These are phyloP conservation scores for Luvunga scandens DNA, from an alignment of 345 rosid species.

Conservation along the genomic window DNA sequence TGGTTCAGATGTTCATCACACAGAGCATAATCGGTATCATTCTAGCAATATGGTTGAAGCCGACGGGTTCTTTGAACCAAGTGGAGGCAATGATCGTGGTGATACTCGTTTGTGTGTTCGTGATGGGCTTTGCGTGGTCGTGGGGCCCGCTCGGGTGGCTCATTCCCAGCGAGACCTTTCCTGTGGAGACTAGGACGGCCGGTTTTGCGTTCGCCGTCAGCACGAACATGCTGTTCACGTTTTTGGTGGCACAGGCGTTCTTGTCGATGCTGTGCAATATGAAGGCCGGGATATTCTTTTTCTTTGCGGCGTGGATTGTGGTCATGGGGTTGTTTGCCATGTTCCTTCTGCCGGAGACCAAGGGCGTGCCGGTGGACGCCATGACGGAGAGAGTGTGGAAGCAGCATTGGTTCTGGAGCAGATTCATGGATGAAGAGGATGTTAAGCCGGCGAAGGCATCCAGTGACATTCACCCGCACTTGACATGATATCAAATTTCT, in stretches of 20 bases:
- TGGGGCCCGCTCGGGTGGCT: slow-evolving; percentile 69
- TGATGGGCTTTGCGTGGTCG: slow-evolving; percentile 59
- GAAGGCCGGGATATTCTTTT: slow-evolving; percentile 51
- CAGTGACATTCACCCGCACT: background rate
- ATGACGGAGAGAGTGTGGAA: slow-evolving; percentile 44
- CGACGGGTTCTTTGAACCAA: slow-evolving; percentile 18
- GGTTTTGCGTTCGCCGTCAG: slow-evolving; percentile 43
- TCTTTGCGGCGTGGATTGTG: slow-evolving; percentile 44
- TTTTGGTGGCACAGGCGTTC: slow-evolving; percentile 48
- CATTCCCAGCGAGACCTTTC: slow-evolving; percentile 58
- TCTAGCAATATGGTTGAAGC: slow-evolving; percentile 15
- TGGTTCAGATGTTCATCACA: slow-evolving; percentile 43
- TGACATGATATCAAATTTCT: background rate
- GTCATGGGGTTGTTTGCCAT: slow-evolving; percentile 40
- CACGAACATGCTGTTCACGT: slow-evolving; percentile 52
- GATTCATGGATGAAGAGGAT: slow-evolving; percentile 28
- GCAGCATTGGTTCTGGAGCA: slow-evolving; percentile 50
- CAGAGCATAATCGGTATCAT: slow-evolving; percentile 29
- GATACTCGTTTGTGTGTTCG: slow-evolving; percentile 36
- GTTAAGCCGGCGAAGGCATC: background rate
- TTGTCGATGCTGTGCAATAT: slow-evolving; percentile 46
- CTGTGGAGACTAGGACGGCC: slow-evolving; percentile 41
- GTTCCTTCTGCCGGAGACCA: slow-evolving; percentile 49
- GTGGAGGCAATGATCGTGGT: slow-evolving; percentile 31
- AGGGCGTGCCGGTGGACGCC: slow-evolving; percentile 41